Evolutionary conservation across 2,329 filamentous ascomycete species (phyloP).

Genomic region (Macrophomina pseudophaseolina): DNA sequence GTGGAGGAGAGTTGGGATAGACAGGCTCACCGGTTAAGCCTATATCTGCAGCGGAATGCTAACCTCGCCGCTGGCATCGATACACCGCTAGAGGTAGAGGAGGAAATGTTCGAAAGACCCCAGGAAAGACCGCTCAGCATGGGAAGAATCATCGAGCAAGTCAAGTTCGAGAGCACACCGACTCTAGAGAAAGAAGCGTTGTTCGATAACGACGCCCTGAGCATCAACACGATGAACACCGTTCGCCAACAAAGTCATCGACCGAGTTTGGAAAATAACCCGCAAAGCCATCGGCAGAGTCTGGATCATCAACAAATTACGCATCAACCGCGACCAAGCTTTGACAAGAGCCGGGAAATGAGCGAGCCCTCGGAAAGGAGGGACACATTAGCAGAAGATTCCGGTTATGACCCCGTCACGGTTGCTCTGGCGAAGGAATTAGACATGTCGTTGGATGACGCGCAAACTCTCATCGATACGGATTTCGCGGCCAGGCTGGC

Average conservation of each 20-base stretch:
- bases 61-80: slow-evolving; percentile 52
- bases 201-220: slow-evolving; percentile 5
- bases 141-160: slow-evolving; percentile 50
- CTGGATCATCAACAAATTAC: not conserved
- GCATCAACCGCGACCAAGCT: not conserved
- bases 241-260: slow-evolving; percentile 1
- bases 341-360: not conserved
- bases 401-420: slow-evolving; percentile 2
- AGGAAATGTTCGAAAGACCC: slow-evolving; percentile 53
- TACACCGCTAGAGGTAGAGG: slow-evolving; percentile 50
- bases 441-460: slow-evolving; percentile 15
- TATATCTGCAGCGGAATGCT: slow-evolving; percentile 55
- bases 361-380: not conserved
- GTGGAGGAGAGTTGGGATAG: slow-evolving; percentile 57
- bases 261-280: not conserved
- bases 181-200: slow-evolving; percentile 18
- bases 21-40: slow-evolving; percentile 53
- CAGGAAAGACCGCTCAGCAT: slow-evolving; percentile 45
- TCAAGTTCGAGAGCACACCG: slow-evolving; percentile 50
- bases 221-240: slow-evolving; percentile 16
- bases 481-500: slow-evolving; percentile 22
- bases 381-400: not conserved
- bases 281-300: not conserved
- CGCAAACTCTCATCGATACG: slow-evolving; percentile 20
- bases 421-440: slow-evolving; percentile 19